A percentile compares a stretch with the other conserved stretches of the same genome.
phyloP scores from a whole-genome alignment of 2,329 filamentous ascomycete genomes.

The Acrocalymma vagum region DNA sequence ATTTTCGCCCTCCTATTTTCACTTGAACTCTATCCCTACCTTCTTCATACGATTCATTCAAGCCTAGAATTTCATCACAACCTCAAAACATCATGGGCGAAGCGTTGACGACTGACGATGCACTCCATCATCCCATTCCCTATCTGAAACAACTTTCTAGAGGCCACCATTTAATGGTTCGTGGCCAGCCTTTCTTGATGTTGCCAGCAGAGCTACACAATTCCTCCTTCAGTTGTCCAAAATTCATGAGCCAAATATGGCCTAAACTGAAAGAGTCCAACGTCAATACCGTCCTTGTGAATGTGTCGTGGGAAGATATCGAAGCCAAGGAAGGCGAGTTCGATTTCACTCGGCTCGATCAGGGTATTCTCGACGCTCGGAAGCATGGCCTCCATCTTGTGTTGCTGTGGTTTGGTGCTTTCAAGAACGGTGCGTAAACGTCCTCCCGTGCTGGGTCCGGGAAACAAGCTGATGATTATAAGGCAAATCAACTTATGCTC shows the following conservation, averaged over 20 bases:
- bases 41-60: too few species aligned
- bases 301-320: constrained; percentile 54
- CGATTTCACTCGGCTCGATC: constrained; percentile 49
- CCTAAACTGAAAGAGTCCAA: neutral
- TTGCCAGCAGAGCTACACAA: constrained; percentile 9
- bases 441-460: too few species aligned
- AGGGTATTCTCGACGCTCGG: constrained; percentile 43
- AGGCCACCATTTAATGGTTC: constrained; percentile 6
- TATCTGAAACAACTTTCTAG: neutral
- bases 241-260: constrained; percentile 10
- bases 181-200: constrained; percentile 9
- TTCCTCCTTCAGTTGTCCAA: constrained; percentile 9
- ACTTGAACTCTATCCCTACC: too few species aligned
- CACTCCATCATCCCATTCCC: neutral
- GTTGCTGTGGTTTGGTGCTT: constrained; percentile 56
- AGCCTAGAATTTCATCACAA: too few species aligned
- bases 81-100: constrained; percentile 3
- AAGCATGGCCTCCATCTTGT: constrained; percentile 45
- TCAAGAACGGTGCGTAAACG: too few species aligned
- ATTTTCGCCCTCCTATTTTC: too few species aligned
- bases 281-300: neutral
- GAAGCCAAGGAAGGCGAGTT: constrained; percentile 53
- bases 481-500: constrained; percentile 31
- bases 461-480: too few species aligned
- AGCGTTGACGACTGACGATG: neutral